phyloP scores from a whole-genome alignment of 768 basidiomycete genomes.

The Gautieria morchelliformis region DNA sequence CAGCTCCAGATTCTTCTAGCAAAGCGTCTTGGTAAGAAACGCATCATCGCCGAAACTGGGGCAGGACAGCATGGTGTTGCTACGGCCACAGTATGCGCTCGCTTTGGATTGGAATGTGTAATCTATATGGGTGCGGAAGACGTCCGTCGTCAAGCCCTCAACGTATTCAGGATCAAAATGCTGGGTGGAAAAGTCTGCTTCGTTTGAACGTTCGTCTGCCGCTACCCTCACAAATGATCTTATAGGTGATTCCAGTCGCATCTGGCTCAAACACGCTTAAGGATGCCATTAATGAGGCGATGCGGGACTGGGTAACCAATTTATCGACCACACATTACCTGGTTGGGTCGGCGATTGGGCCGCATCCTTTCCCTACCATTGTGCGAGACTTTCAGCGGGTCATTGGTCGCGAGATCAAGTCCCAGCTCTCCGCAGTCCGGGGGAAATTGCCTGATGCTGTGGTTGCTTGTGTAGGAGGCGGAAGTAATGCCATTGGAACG shows the following conservation, averaged over 20 bases:
- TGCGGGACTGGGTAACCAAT: slow-evolving; percentile 98
- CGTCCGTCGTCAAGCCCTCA: slow-evolving; percentile 89
- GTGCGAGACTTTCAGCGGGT: slow-evolving; percentile 97
- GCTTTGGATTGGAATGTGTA: slow-evolving; percentile 90
- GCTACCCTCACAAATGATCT: background rate
- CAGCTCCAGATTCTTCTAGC: slow-evolving; percentile 75
- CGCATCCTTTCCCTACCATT: slow-evolving; percentile 98
- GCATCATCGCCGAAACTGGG: slow-evolving; percentile 98
- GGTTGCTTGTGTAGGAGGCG: slow-evolving; percentile 96
- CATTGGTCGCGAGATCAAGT: slow-evolving; percentile 91
- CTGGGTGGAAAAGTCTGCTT: slow-evolving; percentile 74
- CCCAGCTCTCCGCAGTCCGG: slow-evolving; percentile 57
- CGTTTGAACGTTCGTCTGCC: background rate
- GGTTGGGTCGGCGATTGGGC: slow-evolving; percentile 94
- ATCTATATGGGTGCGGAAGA: slow-evolving; percentile 99
- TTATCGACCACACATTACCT: slow-evolving; percentile 91
- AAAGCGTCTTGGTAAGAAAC: slow-evolving; percentile 85
- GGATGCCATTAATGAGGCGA: slow-evolving; percentile 96
- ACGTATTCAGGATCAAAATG: slow-evolving; percentile 98
- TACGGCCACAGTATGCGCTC: slow-evolving; percentile 95
- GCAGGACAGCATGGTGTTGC: slow-evolving; percentile 99
- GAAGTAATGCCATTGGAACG: slow-evolving; percentile 94
- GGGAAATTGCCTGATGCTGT: slow-evolving; percentile 91
- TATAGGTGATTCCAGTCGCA: slow-evolving; percentile 82
- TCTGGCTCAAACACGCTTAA: slow-evolving; percentile 94